Conservation (phyloP, 2,329 filamentous ascomycete species). For the Fusarium nanum region DNA sequence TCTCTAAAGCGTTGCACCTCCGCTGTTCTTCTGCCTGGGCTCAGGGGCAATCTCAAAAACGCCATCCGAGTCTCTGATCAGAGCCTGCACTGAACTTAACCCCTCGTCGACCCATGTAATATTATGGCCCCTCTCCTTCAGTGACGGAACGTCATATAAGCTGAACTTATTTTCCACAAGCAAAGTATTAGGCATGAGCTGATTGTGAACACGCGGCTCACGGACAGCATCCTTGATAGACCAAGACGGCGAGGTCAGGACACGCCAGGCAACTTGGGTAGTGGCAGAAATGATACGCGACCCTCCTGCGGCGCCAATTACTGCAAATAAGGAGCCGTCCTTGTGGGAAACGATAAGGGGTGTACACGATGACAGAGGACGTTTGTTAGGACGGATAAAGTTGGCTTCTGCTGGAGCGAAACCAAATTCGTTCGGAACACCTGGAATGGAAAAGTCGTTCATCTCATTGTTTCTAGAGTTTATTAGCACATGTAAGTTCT, state of each 20-base stretch:
- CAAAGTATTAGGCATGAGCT: constrained; percentile 77
- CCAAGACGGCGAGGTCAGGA: constrained; percentile 70
- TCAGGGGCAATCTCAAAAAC: constrained; percentile 83
- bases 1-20: constrained; percentile 64
- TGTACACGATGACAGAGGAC: constrained; percentile 84
- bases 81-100: constrained; percentile 74
- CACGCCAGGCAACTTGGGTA: constrained; percentile 77
- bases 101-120: constrained; percentile 74
- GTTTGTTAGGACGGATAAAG: constrained; percentile 83
- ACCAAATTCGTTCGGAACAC: constrained; percentile 81
- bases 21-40: constrained; percentile 78
- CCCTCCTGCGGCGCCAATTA: constrained; percentile 82
- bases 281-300: constrained; percentile 86
- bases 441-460: constrained; percentile 89
- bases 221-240: constrained; percentile 71
- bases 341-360: constrained; percentile 78
- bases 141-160: constrained; percentile 71
- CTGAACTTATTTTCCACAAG: constrained; percentile 75
- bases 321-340: constrained; percentile 73
- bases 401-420: constrained; percentile 84
- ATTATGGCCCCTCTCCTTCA: constrained; percentile 75
- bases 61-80: constrained; percentile 67
- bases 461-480: constrained; percentile 67
- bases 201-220: constrained; percentile 80
- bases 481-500: not conserved